Percentiles rank a stretch among this genome's conserved stretches.
These are phyloP conservation scores for Phytophthora capsici DNA, from an alignment of 352 stramenopile species.

Conservation along the genomic window DNA sequence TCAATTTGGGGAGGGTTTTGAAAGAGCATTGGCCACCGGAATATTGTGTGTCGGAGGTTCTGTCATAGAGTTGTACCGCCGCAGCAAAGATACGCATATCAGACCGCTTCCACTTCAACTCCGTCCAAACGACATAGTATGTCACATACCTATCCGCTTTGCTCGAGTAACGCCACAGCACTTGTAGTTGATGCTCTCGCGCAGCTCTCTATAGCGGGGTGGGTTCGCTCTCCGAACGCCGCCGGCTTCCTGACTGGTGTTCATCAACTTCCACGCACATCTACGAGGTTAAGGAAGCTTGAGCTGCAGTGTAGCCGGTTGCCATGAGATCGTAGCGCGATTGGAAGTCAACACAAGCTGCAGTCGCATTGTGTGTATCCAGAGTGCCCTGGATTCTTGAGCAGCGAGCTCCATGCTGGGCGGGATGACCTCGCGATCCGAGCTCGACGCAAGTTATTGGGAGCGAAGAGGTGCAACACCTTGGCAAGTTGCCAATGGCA, in stretches of 20 bases:
- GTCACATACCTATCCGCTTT: neutral
- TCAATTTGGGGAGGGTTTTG: neutral
- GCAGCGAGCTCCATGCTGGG: neutral
- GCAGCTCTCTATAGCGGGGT: constrained; percentile 6
- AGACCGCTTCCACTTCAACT: constrained; percentile 4
- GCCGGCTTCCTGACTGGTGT: no score
- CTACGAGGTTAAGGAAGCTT: no score
- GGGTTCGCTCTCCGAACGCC: constrained; percentile 1
- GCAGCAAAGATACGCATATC: constrained; percentile 20
- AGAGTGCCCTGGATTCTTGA: neutral
- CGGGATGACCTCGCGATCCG: constrained; percentile 1
- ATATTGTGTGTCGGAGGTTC: constrained; percentile 1
- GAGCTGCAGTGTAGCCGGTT: neutral
- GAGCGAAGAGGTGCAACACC: neutral
- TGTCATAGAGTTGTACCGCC: constrained; percentile 16
- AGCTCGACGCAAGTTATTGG: constrained; percentile 7
- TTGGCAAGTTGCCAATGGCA: no score
- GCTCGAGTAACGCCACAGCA: neutral
- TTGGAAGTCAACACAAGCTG: constrained; percentile 4
- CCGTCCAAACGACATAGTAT: neutral
- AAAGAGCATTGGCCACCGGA: constrained; percentile 5
- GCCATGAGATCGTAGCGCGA: neutral
- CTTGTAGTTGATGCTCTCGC: constrained; percentile 4
- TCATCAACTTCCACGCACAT: no score
- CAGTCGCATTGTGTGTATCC: constrained; percentile 7